A percentile compares a stretch with the other conserved stretches of the same genome.
Evolutionary conservation across 1,139 yeast species (phyloP).

Genomic region (Geotrichum fermentans): DNA sequence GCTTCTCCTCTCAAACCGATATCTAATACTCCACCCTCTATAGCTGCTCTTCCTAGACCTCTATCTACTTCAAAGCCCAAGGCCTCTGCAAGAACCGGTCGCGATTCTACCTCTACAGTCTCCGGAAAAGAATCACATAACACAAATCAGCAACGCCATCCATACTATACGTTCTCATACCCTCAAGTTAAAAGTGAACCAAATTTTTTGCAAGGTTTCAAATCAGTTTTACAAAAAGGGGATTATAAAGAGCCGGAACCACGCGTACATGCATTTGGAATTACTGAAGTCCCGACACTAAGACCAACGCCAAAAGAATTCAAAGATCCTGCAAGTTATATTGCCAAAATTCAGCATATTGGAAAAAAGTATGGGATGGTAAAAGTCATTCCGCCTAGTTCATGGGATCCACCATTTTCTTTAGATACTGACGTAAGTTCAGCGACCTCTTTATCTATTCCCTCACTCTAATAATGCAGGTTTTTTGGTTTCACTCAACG

Average conservation of each 20-base stretch:
- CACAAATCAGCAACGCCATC: too few species aligned
- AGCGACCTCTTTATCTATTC: constrained; percentile 19
- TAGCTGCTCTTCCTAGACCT: too few species aligned
- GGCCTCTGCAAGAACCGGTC: too few species aligned
- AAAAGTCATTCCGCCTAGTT: constrained; percentile 55
- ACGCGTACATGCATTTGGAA: constrained; percentile 19
- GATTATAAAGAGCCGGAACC: background rate
- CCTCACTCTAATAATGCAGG: constrained; percentile 18
- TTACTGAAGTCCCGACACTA: constrained; percentile 47
- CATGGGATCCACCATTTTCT: constrained; percentile 41
- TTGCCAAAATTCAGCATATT: constrained; percentile 44
- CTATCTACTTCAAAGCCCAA: too few species aligned
- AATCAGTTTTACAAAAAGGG: constrained; percentile 34
- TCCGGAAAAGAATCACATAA: too few species aligned
- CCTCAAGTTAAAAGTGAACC: constrained; percentile 44
- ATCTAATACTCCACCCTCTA: too few species aligned
- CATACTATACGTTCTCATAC: constrained; percentile 41
- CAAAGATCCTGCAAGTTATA: constrained; percentile 45
- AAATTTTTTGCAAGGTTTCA: constrained; percentile 42
- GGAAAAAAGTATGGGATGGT: constrained; percentile 67
- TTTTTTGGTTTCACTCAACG: constrained; percentile 50
- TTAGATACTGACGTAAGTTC: constrained; percentile 45
- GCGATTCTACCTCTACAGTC: too few species aligned
- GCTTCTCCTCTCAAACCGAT: too few species aligned
- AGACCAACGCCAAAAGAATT: constrained; percentile 45